Evolutionary conservation across 164 flowering plant species (phyloP), one percentile per base, ranked within the genome.

Genomic region (Stephania yunnanensis): DNA sequence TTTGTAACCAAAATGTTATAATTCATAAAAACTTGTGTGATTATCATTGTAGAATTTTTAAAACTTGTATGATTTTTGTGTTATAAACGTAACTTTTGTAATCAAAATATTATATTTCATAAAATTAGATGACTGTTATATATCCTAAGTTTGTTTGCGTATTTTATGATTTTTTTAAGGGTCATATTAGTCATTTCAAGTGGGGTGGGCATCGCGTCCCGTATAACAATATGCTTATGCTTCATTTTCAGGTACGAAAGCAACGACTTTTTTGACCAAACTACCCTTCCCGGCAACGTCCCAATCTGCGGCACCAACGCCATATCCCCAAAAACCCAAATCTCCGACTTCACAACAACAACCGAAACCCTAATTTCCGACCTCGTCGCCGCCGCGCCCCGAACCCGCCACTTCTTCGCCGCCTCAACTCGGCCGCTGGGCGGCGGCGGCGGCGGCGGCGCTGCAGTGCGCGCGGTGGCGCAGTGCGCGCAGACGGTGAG

Each of bases 401-500:
- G 65, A 65, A 82, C 78, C 3, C 29, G 10, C 9, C 87, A 86
- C 8, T 88, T 66, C 69, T 88, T 74, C 71, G 89, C 86, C 9
- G 88, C 87, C 0, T 64, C 78, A 17, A 80, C 44, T 76, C 78
- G 72, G 71, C 77, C 73, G 55, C 76, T 77, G 2, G 71, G 0
- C 0, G 72, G 76, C 19, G 76, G 71, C 4, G 76, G 73, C 17
- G 46, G 67, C 55, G 70, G 73, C 17, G 52, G 67, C 42, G 70
- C 22, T 2, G 67, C 30, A 12, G 83, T 83, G 5, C 89, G 87
- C 72, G 92, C 75, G 15, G 73, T 87, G 44, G 88, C 90, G 0
- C 95, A 89, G 71, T 90, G 95, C 75, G 86, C 83, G 8, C 72
- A 65, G 74, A 82, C 88, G 10, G 73, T 84, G n/a, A 78, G 31